A percentile compares a stretch with the other conserved stretches of the same genome.
Evolutionary conservation across 2,329 filamentous ascomycete genomes (phyloP).

Genomic region (Spiromastix sp.): DNA sequence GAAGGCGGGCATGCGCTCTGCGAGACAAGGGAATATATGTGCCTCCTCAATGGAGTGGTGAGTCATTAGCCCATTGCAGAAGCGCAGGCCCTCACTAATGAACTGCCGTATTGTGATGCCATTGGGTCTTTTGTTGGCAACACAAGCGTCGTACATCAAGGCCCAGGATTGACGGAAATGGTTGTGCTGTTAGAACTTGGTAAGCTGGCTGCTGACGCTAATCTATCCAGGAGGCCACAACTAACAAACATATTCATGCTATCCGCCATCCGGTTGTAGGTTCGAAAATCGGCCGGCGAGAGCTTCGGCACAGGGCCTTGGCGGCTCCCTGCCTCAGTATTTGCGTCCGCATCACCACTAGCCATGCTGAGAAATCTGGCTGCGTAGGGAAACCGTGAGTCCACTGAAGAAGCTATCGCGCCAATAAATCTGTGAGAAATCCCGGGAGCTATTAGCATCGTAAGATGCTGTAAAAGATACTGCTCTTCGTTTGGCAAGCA

Average conservation of each 20-base stretch:
- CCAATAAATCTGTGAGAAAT: no score
- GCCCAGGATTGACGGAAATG: slow-evolving; percentile 69
- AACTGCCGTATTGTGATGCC: slow-evolving; percentile 60
- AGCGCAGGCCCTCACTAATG: slow-evolving; percentile 56
- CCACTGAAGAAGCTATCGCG: no score
- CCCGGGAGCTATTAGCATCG: no score
- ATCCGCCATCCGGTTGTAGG: slow-evolving; percentile 64
- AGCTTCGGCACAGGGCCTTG: slow-evolving; percentile 48
- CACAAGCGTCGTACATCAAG: slow-evolving; percentile 56
- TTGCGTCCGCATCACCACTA: no score
- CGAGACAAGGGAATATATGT: slow-evolving; percentile 70
- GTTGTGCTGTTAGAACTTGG: slow-evolving; percentile 61
- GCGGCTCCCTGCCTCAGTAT: no score
- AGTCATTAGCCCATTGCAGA: slow-evolving; percentile 57
- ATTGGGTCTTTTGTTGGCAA: slow-evolving; percentile 46
- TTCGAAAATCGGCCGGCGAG: slow-evolving; percentile 53
- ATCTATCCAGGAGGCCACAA: no score
- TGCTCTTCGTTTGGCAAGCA: no score
- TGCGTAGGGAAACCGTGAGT: no score
- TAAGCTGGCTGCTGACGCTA: no score
- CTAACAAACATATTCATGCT: slow-evolving; percentile 64
- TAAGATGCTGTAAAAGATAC: no score
- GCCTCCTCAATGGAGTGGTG: slow-evolving; percentile 80
- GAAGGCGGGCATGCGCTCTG: slow-evolving; percentile 70
- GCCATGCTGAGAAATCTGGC: no score